These are phyloP conservation scores for Pichia sp. DNA, from an alignment of 1,139 yeast genomes.

Conservation along the genomic window DNA sequence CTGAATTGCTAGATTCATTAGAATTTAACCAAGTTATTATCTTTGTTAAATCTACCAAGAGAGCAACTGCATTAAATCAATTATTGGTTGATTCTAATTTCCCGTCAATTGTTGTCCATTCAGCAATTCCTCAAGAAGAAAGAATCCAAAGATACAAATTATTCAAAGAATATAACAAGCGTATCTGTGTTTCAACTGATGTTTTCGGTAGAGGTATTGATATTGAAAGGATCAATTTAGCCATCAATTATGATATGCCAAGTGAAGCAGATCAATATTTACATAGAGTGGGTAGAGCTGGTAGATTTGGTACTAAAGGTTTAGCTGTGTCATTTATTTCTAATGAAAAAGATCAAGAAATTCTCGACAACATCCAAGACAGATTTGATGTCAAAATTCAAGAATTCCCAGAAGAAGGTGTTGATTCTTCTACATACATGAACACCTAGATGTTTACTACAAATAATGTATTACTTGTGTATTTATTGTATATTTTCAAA, in stretches of 20 bases:
- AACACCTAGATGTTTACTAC: conserved; percentile 53
- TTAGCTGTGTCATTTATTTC: conserved; percentile 89
- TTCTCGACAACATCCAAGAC: conserved; percentile 88
- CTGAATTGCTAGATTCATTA: conserved; percentile 86
- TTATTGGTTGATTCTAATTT: conserved; percentile 88
- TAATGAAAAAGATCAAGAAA: conserved; percentile 80
- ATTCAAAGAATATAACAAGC: conserved; percentile 96
- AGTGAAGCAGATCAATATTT: conserved; percentile 94
- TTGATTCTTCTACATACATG: conserved; percentile 96
- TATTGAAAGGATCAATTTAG: conserved; percentile 96
- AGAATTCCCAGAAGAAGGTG: conserved; percentile 97
- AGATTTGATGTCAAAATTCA: conserved; percentile 94
- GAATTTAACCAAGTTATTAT: conserved; percentile 98
- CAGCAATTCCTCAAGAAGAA: conserved; percentile 94
- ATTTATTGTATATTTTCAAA: neutral
- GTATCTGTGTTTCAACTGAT: conserved; percentile 97
- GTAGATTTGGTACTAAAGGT: conserved; percentile 99
- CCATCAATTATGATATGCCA: conserved; percentile 91
- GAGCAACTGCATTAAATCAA: conserved; percentile 89
- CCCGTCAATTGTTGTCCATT: conserved; percentile 97
- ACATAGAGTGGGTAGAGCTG: conserved; percentile 99
- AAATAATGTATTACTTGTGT: neutral
- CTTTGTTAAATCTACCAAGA: conserved; percentile 84
- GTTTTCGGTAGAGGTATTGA: conserved; percentile 99
- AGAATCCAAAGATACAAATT: conserved; percentile 95